A percentile compares a stretch with the other conserved stretches of the same genome.
phyloP scores from a whole-genome alignment of 2,329 filamentous ascomycete species.

The Myriosclerotinia scirpicola region DNA sequence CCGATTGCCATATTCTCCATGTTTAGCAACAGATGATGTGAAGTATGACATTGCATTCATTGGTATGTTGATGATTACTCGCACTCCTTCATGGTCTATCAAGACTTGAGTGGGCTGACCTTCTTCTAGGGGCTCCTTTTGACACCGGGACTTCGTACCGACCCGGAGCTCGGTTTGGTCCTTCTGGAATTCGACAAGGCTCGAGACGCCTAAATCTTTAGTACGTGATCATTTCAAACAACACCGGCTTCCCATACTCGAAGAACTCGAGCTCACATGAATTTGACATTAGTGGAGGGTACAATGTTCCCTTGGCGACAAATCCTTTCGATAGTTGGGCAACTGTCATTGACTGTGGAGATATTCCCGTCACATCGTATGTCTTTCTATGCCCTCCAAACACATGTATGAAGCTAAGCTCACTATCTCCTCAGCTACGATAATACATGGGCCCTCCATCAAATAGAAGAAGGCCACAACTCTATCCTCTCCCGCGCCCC shows the following conservation, averaged over 20 bases:
- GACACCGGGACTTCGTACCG: constrained; percentile 85
- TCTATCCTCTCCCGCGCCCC: constrained; percentile 70
- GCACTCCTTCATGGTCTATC: constrained; percentile 16
- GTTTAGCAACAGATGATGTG: constrained; percentile 66
- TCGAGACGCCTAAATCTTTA: constrained; percentile 84
- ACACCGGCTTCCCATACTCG: constrained; percentile 30
- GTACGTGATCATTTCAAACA: constrained; percentile 52
- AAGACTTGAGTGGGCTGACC: constrained; percentile 19
- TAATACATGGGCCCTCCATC: constrained; percentile 75
- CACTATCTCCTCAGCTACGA: constrained; percentile 60
- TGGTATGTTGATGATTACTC: constrained; percentile 48
- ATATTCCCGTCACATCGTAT: constrained; percentile 82
- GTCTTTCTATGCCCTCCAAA: constrained; percentile 35
- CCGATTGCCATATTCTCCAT: constrained; percentile 74
- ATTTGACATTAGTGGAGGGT: constrained; percentile 67
- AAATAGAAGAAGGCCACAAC: constrained; percentile 85
- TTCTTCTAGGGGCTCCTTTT: constrained; percentile 67
- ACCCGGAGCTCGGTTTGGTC: constrained; percentile 80
- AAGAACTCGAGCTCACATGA: constrained; percentile 42
- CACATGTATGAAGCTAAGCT: background rate
- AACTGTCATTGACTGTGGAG: constrained; percentile 77
- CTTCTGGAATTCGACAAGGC: constrained; percentile 81
- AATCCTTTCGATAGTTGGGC: constrained; percentile 84
- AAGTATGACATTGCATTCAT: constrained; percentile 86
- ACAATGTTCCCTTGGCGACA: constrained; percentile 76